A percentile compares a stretch with the other conserved stretches of the same genome.
phyloP scores from a whole-genome alignment of 164 flowering plant genomes.

The Nelumbo lutea region DNA sequence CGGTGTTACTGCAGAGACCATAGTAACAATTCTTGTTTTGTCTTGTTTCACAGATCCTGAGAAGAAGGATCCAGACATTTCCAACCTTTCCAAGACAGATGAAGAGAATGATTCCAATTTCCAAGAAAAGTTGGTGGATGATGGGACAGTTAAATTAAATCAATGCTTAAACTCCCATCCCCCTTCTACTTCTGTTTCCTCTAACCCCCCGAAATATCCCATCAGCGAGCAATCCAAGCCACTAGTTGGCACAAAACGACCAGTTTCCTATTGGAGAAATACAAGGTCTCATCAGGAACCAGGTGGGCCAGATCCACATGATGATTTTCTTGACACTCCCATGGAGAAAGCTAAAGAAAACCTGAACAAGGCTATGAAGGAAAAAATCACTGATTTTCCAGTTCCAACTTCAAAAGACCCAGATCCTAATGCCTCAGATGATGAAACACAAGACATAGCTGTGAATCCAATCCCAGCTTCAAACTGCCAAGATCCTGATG shows the following conservation, averaged over 20 bases:
- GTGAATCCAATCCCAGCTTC: conserved; percentile 21
- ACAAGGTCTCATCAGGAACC: conserved; percentile 58
- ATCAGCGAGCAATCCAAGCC: conserved; percentile 25
- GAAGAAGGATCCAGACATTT: conserved; percentile 15
- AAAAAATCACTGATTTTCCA: conserved; percentile 27
- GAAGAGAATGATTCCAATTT: conserved; percentile 20
- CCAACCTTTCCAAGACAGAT: conserved; percentile 14
- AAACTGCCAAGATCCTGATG: conserved; percentile 26
- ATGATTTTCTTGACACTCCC: conserved; percentile 92
- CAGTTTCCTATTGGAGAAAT: conserved; percentile 67
- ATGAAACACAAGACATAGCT: conserved; percentile 65
- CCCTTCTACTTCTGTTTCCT: conserved; percentile 22
- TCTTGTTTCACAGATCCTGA: conserved; percentile 22
- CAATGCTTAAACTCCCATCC: conserved; percentile 23
- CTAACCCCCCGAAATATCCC: conserved; percentile 22
- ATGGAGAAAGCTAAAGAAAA: conserved; percentile 56
- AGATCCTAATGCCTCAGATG: conserved; percentile 46
- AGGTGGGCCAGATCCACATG: conserved; percentile 77
- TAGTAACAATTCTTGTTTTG: conserved; percentile 1
- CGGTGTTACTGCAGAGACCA: not conserved
- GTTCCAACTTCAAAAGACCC: conserved; percentile 26
- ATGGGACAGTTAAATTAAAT: conserved; percentile 16
- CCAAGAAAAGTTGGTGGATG: conserved; percentile 23
- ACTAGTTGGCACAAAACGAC: conserved; percentile 46
- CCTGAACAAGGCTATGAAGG: conserved; percentile 38